Evolutionary conservation across 1,139 yeast genomes (phyloP).

Genomic region (Yamadazyma spencermartinsiae): DNA sequence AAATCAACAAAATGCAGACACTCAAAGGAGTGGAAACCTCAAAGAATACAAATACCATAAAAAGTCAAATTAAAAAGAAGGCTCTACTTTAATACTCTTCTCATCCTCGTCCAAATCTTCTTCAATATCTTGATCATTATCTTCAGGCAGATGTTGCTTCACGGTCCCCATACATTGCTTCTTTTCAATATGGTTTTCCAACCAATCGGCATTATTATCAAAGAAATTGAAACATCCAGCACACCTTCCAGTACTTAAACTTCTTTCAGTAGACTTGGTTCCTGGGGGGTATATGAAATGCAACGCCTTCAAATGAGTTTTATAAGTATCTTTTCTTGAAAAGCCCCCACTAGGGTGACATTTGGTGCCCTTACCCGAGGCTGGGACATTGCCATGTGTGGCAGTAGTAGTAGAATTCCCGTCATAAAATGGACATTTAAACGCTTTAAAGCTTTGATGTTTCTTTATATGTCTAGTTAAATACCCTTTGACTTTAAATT

Average conservation of each 20-base stretch:
- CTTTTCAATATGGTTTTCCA: slow-evolving; percentile 49
- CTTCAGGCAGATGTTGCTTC: neutral
- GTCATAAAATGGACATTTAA: slow-evolving; percentile 54
- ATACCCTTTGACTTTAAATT: slow-evolving; percentile 57
- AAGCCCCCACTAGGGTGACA: slow-evolving; percentile 65
- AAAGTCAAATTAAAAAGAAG: no score
- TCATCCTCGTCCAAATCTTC: slow-evolving; percentile 1
- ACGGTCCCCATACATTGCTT: slow-evolving; percentile 48
- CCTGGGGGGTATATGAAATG: slow-evolving; percentile 64
- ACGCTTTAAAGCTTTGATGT: slow-evolving; percentile 51
- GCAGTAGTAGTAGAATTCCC: slow-evolving; percentile 17
- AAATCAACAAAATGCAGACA: no score
- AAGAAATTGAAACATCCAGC: slow-evolving; percentile 57
- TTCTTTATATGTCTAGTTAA: slow-evolving; percentile 57
- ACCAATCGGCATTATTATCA: slow-evolving; percentile 49
- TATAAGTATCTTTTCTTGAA: slow-evolving; percentile 58
- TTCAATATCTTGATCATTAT: neutral
- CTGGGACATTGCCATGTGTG: neutral
- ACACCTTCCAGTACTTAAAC: slow-evolving; percentile 49
- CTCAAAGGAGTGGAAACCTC: no score
- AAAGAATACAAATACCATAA: neutral
- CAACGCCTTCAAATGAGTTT: slow-evolving; percentile 57
- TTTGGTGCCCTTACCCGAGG: slow-evolving; percentile 32
- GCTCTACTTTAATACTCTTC: neutral
- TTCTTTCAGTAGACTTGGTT: slow-evolving; percentile 48